These are phyloP conservation scores for Omphalotus olearius DNA, from an alignment of 1,284 basidiomycete species.

Conservation along the genomic window DNA sequence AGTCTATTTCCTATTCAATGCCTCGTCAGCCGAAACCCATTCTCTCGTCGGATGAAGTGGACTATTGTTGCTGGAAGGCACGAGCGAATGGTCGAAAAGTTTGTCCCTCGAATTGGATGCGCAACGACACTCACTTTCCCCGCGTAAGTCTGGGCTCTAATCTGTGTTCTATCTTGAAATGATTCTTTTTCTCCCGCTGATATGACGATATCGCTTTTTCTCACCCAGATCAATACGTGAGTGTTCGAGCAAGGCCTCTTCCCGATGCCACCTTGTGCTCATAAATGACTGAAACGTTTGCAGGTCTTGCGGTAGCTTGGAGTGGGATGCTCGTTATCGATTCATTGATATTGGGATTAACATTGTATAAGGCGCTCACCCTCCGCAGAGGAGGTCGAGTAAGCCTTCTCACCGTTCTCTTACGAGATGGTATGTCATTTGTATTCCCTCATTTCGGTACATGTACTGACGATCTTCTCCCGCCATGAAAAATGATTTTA, in stretches of 20 bases:
- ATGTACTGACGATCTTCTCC: background rate
- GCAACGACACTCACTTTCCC: background rate
- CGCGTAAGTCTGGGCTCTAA: background rate
- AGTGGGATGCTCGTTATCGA: constrained; percentile 36
- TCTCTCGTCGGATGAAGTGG: background rate
- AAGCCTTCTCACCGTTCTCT: constrained; percentile 26
- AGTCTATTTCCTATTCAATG: background rate
- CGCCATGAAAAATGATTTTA: background rate
- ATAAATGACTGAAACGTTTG: no score
- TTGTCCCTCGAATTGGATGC: background rate
- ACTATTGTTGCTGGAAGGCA: no score
- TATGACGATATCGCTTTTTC: background rate
- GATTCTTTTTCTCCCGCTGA: no score
- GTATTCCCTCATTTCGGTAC: background rate
- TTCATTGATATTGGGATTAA: constrained; percentile 34
- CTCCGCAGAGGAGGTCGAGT: constrained; percentile 20
- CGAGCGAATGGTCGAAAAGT: background rate
- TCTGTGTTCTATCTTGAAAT: background rate
- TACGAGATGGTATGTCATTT: constrained; percentile 32
- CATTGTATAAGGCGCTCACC: constrained; percentile 36
- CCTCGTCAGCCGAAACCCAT: background rate
- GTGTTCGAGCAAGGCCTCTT: background rate
- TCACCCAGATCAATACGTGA: background rate
- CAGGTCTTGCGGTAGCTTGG: constrained; percentile 33
- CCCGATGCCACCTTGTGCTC: no score